These are phyloP conservation scores for Babesia bigemina DNA, from an alignment of 169 alveolate species.

Conservation along the genomic window DNA sequence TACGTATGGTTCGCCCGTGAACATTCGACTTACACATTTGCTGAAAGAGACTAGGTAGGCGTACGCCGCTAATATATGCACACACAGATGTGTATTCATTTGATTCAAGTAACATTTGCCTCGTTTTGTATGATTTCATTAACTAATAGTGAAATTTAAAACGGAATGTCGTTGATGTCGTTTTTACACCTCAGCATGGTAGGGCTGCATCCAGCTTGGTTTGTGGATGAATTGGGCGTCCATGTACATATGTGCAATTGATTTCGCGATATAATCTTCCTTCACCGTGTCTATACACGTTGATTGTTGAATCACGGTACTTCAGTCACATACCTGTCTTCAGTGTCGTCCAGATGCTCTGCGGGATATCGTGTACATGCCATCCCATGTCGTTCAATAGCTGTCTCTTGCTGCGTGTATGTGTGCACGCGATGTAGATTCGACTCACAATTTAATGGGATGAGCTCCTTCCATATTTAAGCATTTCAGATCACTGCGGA, in stretches of 20 bases:
- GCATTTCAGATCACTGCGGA: conserved; percentile 23
- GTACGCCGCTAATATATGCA: conserved; percentile 1
- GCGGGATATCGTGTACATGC: conserved; percentile 23
- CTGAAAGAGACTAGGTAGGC: background rate
- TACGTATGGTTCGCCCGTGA: background rate
- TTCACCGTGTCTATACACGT: conserved; percentile 10
- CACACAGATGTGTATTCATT: conserved; percentile 26
- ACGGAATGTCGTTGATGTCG: conserved; percentile 27
- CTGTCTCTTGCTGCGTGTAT: conserved; percentile 10
- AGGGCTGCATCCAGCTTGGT: conserved; percentile 44
- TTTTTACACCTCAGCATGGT: conserved; percentile 1
- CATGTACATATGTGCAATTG: conserved; percentile 42
- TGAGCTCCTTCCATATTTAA: conserved; percentile 15
- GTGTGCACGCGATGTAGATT: background rate
- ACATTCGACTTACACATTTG: conserved; percentile 11
- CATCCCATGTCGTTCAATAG: conserved; percentile 50
- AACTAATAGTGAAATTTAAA: background rate
- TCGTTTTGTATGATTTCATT: background rate
- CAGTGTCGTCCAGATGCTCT: conserved; percentile 9
- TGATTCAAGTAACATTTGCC: background rate
- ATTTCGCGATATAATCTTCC: conserved; percentile 25
- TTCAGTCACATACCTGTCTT: conserved; percentile 24
- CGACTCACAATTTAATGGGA: conserved; percentile 24
- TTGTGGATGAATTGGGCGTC: conserved; percentile 55
- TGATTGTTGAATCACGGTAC: background rate